Base-by-base conservation (phyloP, 257 asterid genomes). In the Echites panduratus region DNA sequence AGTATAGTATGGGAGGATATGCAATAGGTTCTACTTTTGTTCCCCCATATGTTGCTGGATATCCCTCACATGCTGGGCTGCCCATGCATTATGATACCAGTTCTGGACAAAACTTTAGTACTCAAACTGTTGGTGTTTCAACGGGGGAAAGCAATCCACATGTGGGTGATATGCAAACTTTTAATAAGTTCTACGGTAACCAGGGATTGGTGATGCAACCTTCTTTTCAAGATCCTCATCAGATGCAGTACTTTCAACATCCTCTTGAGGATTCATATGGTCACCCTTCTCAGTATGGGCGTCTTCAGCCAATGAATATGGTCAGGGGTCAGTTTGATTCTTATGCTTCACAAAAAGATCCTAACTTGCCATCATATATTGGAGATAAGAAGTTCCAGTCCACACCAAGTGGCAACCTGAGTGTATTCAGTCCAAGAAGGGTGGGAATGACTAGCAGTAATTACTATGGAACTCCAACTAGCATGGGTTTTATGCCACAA, bases 161-260 rank as follows among this genome's bases (percentile, higher is more conserved):
- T 65, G 81, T 82, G 66, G 72, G 87, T 77, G 82, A 68, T 75
- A 40, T 81, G 75, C 96, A 79, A 78, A 85, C 78, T 57, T n/a
- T 82, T 73, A 82, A 87, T 82, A 85, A 86, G 84, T 85, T 86
- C 78, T 86, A 85, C 71, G 84, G 92, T 76, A 87, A 87, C 75
- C 88, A 81, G 56, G 96, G 95, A 72, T 80, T 83, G 43, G 63
- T 87, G 71, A 68, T 87, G 85, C 93, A 87, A 47, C 87, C 95
- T 62, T 70, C 84, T 57, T 81, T 85, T 71, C 85, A 85, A 9
- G 93, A 88, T 81, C 90, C 91, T 81, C 81, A 82, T 75, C 83
- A 89, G 57, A 69, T 92, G 84, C 97, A 82, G 79, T 92, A 88
- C 81, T 83, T 88, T 70, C 96, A 88, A 65, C 89, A 82, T 54